Base-by-base conservation (phyloP, 2,329 filamentous ascomycete genomes). In the Penicillium sp. region DNA sequence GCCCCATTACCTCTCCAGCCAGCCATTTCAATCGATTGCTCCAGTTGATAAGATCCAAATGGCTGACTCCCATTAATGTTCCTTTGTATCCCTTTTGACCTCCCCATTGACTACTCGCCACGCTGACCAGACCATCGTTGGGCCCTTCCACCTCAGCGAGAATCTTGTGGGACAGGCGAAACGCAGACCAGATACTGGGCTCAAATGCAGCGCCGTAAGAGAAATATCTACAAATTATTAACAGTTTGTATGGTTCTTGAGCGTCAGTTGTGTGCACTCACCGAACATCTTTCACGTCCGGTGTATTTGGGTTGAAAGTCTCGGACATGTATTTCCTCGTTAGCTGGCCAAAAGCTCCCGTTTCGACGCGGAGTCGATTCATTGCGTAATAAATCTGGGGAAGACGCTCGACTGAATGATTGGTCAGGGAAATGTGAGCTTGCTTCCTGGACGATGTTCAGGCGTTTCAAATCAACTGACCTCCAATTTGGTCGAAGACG, bases 11-110 rank as follows among this genome's bases (percentile, higher is more conserved):
- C 55, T 80, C 75, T 67, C 81, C 84, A 47, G 83, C 75, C 54
- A 82, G 76, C 81, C 82, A 85, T 61, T 85, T 81, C 35, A 86
- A 63, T 27, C 83, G 75, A 59, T 86, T 87, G 26, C 82, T 85
- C 85, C 85, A 87, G 62, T 87, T 87, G 69, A 87, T 87, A 58
- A 87, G 67, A 62, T 87, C 84, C 45, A 87, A 68, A 72, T 87
- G 85, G 67, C 81, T 85, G 55, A 86, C 84, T 4, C 82, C 82
- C n/a, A 85, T 75, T 49, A 87, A 66, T 1, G 85, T 87, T 26
- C 85, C 85, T 66, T 85, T 83, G 62, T 87, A 87, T 9, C 71
- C 72, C 7, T 60, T 40, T n/a, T 73, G 63, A 37, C 77, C 76
- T 31, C 85, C 85, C 85, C 85, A 87, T 57, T 74, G 77, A 62